These are phyloP conservation scores for Podaxis pistillaris DNA, from an alignment of 768 basidiomycete genomes.

Conservation along the genomic window DNA sequence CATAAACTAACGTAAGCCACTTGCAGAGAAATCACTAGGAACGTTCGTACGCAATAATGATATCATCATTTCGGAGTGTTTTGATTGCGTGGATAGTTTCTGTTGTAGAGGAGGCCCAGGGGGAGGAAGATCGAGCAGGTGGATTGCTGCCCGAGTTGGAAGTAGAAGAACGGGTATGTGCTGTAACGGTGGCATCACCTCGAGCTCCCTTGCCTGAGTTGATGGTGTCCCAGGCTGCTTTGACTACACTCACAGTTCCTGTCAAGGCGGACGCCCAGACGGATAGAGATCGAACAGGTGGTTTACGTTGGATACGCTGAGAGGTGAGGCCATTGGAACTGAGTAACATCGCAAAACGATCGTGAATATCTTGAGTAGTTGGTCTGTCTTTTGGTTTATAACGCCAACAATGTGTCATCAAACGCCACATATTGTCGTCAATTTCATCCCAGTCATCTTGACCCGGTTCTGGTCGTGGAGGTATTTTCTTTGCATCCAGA, in stretches of 20 bases:
- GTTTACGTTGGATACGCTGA: too few relatives aligned
- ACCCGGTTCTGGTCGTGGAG: not conserved
- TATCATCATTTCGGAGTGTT: constrained; percentile 18
- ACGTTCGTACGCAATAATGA: constrained; percentile 21
- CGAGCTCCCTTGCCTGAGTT: too few relatives aligned
- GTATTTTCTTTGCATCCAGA: not conserved
- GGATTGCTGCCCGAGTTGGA: too few relatives aligned
- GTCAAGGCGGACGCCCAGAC: too few relatives aligned
- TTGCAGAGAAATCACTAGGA: not conserved
- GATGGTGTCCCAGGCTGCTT: too few relatives aligned
- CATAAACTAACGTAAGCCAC: not conserved
- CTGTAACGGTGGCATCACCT: too few relatives aligned
- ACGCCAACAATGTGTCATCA: not conserved
- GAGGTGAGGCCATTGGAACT: too few relatives aligned
- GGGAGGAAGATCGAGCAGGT: too few relatives aligned
- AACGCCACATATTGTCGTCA: not conserved
- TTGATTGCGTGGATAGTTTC: not conserved
- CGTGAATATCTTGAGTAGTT: not conserved
- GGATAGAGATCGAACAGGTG: too few relatives aligned
- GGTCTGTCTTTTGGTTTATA: not conserved
- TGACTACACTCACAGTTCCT: too few relatives aligned
- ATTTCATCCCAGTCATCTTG: not conserved
- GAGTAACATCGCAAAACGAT: not conserved
- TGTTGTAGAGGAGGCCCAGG: too few relatives aligned
- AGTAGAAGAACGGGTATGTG: too few relatives aligned